phyloP scores from a whole-genome alignment of 2,329 filamentous ascomycete genomes.

The Sclerotinia minor region DNA sequence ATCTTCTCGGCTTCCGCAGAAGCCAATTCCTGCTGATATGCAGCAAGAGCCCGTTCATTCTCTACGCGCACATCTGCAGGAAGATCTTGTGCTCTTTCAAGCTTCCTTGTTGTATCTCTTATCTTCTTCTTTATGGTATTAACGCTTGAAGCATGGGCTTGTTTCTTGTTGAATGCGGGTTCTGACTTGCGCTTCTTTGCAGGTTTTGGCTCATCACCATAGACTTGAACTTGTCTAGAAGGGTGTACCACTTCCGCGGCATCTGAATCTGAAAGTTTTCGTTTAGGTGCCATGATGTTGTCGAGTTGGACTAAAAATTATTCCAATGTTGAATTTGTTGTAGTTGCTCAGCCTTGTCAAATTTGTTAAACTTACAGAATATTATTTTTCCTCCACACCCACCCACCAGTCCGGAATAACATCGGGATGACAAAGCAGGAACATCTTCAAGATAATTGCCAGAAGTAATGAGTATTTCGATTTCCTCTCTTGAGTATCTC shows the following conservation, averaged over 20 bases:
- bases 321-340: slow-evolving; percentile 11
- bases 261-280: slow-evolving; percentile 35
- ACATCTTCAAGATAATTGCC: neutral
- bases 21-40: slow-evolving; percentile 64
- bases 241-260: slow-evolving; percentile 37
- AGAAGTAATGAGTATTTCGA: neutral
- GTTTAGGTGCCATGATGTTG: slow-evolving; percentile 39
- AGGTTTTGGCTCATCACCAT: slow-evolving; percentile 37
- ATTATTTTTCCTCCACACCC: slow-evolving; percentile 17
- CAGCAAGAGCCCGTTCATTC: slow-evolving; percentile 69
- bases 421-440: neutral
- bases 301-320: slow-evolving; percentile 10
- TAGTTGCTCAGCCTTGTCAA: slow-evolving; percentile 25
- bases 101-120: slow-evolving; percentile 66
- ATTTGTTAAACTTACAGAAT: neutral
- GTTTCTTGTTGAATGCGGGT: slow-evolving; percentile 37
- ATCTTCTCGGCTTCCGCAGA: slow-evolving; percentile 60
- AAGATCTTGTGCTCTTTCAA: slow-evolving; percentile 61
- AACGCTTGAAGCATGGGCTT: slow-evolving; percentile 43
- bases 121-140: slow-evolving; percentile 70
- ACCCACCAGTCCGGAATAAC: slow-evolving; percentile 6
- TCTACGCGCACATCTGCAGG: slow-evolving; percentile 68
- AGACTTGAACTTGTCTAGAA: slow-evolving; percentile 40
- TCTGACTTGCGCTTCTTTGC: slow-evolving; percentile 39
- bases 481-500: neutral